phyloP scores from a whole-genome alignment of 2,329 filamentous ascomycete species.

The Sporothrix inflata region DNA sequence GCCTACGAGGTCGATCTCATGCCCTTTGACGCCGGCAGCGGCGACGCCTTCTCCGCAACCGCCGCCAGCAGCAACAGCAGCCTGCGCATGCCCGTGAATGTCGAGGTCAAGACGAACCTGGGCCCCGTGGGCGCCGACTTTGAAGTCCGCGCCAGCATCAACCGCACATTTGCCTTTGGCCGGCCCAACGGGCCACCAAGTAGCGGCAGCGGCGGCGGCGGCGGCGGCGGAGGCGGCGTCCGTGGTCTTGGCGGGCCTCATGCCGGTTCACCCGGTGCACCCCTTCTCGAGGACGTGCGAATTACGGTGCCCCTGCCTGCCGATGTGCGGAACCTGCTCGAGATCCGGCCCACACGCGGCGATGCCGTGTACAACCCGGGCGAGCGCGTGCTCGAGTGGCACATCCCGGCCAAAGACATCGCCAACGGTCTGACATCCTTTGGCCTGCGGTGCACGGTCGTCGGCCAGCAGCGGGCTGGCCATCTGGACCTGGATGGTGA shows the following conservation, averaged over 20 bases:
- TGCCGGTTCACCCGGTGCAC: conserved; percentile 59
- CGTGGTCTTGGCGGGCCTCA: conserved; percentile 50
- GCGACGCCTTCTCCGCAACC: conserved; percentile 39
- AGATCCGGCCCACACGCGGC: conserved; percentile 78
- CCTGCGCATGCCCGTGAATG: conserved; percentile 77
- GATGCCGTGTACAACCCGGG: conserved; percentile 81
- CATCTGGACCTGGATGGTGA: conserved; percentile 49
- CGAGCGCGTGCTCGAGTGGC: conserved; percentile 78
- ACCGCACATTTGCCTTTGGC: conserved; percentile 60
- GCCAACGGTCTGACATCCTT: conserved; percentile 68
- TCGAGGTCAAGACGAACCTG: conserved; percentile 81
- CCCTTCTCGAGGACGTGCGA: conserved; percentile 73
- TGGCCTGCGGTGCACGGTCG: conserved; percentile 77
- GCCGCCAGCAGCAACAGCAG: conserved; percentile 49
- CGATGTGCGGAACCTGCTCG: conserved; percentile 79
- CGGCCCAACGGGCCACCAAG: conserved; percentile 8
- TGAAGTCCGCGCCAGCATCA: conserved; percentile 77
- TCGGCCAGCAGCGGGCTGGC: conserved; percentile 57
- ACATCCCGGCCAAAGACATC: conserved; percentile 76
- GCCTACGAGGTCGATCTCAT: conserved; percentile 93
- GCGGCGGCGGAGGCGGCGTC: conserved; percentile 23
- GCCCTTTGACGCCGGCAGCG: conserved; percentile 60
- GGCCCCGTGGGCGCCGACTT: conserved; percentile 80
- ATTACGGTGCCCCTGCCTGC: conserved; percentile 79
- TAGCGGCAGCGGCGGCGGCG: not conserved